Evolutionary conservation across 2,329 filamentous ascomycete species (phyloP).

Genomic region (Lasiodiplodia citricola): DNA sequence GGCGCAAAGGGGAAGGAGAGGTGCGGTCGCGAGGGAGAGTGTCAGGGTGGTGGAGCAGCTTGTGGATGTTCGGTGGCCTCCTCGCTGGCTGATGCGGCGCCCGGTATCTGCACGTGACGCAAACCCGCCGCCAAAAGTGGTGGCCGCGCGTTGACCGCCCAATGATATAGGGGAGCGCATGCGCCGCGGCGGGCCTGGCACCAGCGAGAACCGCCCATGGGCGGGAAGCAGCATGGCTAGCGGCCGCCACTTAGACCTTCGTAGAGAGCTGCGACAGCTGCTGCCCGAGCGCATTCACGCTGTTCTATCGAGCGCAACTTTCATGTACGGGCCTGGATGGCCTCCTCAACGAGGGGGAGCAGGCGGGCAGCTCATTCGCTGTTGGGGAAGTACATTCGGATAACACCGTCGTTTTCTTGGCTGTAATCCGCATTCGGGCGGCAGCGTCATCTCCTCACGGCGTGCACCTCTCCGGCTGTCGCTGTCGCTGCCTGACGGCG

Average conservation of each 20-base stretch:
- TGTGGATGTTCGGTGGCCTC: constrained; percentile 26
- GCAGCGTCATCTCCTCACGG: not conserved
- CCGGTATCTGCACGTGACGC: constrained; percentile 12
- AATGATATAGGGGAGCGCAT: not conserved
- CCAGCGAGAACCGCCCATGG: not conserved
- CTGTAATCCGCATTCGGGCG: not conserved
- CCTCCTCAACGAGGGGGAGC: not conserved
- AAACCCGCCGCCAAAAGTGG: not conserved
- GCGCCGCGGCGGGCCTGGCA: constrained; percentile 1
- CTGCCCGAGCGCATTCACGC: not conserved
- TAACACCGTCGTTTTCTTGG: not conserved
- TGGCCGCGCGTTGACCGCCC: constrained; percentile 5
- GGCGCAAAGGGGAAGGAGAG: constrained; percentile 31
- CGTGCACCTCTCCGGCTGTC: not conserved
- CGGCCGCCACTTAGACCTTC: not conserved
- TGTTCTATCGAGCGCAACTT: not conserved
- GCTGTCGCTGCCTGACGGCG: not conserved
- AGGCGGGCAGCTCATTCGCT: not conserved
- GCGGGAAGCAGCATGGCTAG: not conserved
- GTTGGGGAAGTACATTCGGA: not conserved
- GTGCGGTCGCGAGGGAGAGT: constrained; percentile 29
- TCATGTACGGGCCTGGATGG: not conserved
- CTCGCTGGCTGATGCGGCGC: constrained; percentile 28
- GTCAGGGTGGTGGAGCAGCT: constrained; percentile 28
- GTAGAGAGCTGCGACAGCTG: not conserved